A percentile compares a stretch with the other conserved stretches of the same genome.
phyloP scores from a whole-genome alignment of 441 rosid species.

The Pelargonium fulgidum region DNA sequence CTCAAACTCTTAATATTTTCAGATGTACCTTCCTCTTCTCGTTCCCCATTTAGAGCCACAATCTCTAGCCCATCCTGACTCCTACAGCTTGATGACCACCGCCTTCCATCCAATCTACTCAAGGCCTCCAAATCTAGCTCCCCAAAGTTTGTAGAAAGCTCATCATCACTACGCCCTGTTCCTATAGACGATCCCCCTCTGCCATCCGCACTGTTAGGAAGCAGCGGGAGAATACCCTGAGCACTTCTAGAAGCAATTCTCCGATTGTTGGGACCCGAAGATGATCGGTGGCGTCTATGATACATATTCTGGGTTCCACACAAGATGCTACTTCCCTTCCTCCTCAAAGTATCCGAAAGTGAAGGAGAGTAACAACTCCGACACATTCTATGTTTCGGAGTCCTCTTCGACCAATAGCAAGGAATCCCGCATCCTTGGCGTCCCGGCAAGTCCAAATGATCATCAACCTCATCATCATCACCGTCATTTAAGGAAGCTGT shows the following conservation, averaged over 20 bases:
- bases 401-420: slow-evolving; percentile 85
- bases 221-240: slow-evolving; percentile 79
- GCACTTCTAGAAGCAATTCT: slow-evolving; percentile 57
- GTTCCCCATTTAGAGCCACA: slow-evolving; percentile 52
- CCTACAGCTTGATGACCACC: slow-evolving; percentile 90
- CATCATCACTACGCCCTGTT: slow-evolving; percentile 77
- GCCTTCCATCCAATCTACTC: slow-evolving; percentile 93
- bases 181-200: slow-evolving; percentile 77
- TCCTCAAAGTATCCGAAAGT: slow-evolving; percentile 76
- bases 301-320: slow-evolving; percentile 70
- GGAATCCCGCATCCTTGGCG: slow-evolving; percentile 93
- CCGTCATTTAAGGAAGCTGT: slow-evolving; percentile 60
- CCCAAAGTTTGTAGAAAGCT: slow-evolving; percentile 78
- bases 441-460: slow-evolving; percentile 71
- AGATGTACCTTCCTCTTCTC: slow-evolving; percentile 59
- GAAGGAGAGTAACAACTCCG: slow-evolving; percentile 90
- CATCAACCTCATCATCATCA: slow-evolving; percentile 68
- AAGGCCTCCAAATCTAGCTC: slow-evolving; percentile 95
- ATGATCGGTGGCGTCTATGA: slow-evolving; percentile 41
- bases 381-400: slow-evolving; percentile 63
- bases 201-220: slow-evolving; percentile 48
- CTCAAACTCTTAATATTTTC: slow-evolving; percentile 69
- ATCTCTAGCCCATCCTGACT: slow-evolving; percentile 74
- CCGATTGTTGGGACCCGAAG: slow-evolving; percentile 43
- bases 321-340: slow-evolving; percentile 79